These are phyloP conservation scores for Pecoramyces ruminantium DNA, from an alignment of 192 early-diverging fungal species.

Conservation along the genomic window DNA sequence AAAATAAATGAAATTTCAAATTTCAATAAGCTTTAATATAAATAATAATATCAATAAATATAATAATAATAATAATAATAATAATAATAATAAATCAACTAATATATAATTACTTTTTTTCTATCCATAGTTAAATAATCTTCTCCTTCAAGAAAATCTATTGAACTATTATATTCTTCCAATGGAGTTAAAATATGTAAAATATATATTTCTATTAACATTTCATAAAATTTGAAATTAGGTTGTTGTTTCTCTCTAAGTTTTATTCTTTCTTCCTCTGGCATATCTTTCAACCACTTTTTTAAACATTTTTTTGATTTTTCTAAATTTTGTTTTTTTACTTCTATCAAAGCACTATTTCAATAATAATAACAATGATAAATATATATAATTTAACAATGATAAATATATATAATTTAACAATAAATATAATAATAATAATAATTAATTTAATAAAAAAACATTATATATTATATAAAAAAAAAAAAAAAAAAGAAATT, in stretches of 20 bases:
- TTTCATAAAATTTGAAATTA: neutral
- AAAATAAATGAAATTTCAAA: too few species aligned
- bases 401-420: too few species aligned
- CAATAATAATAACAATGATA: too few species aligned
- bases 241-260: neutral
- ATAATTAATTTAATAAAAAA: too few species aligned
- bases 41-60: too few species aligned
- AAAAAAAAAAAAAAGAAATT: neutral
- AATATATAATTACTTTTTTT: neutral
- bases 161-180: neutral
- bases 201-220: neutral
- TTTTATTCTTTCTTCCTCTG: neutral
- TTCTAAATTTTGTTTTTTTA: neutral
- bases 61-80: too few species aligned
- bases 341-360: neutral
- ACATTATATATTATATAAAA: too few species aligned
- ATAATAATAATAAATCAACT: too few species aligned
- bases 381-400: too few species aligned
- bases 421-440: too few species aligned
- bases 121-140: neutral
- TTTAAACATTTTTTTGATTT: neutral
- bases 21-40: too few species aligned
- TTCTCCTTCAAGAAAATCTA: neutral
- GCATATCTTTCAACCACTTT: neutral
- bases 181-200: neutral